phyloP scores from a whole-genome alignment of 2,329 filamentous ascomycete species.

The Fusarium sacchari region DNA sequence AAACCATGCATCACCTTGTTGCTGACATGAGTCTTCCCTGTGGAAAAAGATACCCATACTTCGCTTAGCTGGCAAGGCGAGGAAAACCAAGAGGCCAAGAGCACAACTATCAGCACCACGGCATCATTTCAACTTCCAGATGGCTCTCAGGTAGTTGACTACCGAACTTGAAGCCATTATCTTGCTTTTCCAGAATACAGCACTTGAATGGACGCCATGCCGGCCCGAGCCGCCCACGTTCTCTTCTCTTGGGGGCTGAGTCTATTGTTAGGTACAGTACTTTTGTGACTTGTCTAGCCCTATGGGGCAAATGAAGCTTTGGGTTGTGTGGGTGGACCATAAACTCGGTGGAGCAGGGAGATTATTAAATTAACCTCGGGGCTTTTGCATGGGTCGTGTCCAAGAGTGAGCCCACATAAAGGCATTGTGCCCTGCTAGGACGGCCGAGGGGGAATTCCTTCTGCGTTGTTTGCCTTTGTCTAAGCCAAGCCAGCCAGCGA shows the following conservation, averaged over 20 bases:
- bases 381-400: background rate
- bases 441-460: background rate
- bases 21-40: background rate
- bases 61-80: background rate
- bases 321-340: background rate
- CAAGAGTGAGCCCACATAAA: background rate
- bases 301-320: background rate
- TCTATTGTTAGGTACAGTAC: background rate
- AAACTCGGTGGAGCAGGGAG: background rate
- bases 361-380: background rate
- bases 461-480: background rate
- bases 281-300: background rate
- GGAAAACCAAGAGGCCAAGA: no score
- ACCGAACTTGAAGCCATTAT: rapidly evolving
- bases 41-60: background rate
- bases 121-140: no score
- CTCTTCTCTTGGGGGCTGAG: background rate
- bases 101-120: rapidly evolving
- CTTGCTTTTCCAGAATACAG: background rate
- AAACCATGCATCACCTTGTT: background rate
- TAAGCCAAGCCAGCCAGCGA: background rate
- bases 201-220: background rate
- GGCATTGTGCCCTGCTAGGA: background rate
- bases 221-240: background rate
- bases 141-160: rapidly evolving